These are phyloP conservation scores for Pilaira anomala DNA, from an alignment of 192 early-diverging fungal species.

Conservation along the genomic window DNA sequence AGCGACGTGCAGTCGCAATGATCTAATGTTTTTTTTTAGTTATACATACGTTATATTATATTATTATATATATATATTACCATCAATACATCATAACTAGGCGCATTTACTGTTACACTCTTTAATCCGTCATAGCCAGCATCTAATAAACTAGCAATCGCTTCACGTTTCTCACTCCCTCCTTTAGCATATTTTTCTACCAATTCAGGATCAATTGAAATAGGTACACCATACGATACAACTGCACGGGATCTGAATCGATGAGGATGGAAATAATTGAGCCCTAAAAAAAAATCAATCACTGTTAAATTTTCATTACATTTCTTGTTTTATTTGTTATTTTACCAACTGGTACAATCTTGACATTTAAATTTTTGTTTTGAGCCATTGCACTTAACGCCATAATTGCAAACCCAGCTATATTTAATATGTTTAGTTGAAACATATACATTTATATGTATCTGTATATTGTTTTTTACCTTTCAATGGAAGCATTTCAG, in stretches of 20 bases:
- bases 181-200: conserved; percentile 81
- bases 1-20: conserved; percentile 83
- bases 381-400: conserved; percentile 84
- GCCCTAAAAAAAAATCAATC: conserved; percentile 33
- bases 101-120: conserved; percentile 87
- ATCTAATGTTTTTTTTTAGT: conserved; percentile 42
- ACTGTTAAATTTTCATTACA: neutral
- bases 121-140: conserved; percentile 72
- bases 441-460: conserved; percentile 4
- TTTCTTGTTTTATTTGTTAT: neutral
- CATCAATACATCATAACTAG: conserved; percentile 88
- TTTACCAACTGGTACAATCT: conserved; percentile 77
- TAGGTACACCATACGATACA: conserved; percentile 89
- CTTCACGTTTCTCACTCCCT: conserved; percentile 75
- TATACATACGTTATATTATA: neutral
- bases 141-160: conserved; percentile 71
- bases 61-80: conserved; percentile 31
- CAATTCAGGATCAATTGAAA: conserved; percentile 69
- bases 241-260: conserved; percentile 94
- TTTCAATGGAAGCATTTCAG: conserved; percentile 94
- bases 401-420: conserved; percentile 76
- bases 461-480: too few species aligned
- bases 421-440: neutral
- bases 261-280: conserved; percentile 95
- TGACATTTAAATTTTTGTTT: conserved; percentile 77